Evolutionary conservation across 1,284 basidiomycete species (phyloP).

Genomic region (Chondrostereum purpureum): DNA sequence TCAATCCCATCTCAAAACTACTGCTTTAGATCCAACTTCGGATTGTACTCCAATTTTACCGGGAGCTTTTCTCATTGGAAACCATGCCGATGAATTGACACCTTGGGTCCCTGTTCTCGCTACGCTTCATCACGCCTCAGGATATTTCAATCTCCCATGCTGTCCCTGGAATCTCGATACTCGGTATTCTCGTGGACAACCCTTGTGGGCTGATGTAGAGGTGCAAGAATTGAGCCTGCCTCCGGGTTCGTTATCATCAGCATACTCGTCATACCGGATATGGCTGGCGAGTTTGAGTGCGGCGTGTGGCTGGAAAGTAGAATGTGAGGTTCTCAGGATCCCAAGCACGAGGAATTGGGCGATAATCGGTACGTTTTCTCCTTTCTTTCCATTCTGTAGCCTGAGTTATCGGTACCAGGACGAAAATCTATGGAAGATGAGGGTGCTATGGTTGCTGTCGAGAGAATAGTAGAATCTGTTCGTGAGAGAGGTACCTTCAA

Average conservation of each 20-base stretch:
- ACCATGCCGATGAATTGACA: slow-evolving; percentile 95
- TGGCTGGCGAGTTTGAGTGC: slow-evolving; percentile 72
- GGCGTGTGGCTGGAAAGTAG: slow-evolving; percentile 79
- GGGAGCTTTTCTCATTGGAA: slow-evolving; percentile 81
- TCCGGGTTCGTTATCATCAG: slow-evolving; percentile 48
- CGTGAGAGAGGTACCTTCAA: slow-evolving; percentile 57
- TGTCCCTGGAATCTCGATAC: slow-evolving; percentile 77
- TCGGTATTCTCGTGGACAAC: slow-evolving; percentile 42
- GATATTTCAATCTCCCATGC: slow-evolving; percentile 89
- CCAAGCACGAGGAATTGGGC: slow-evolving; percentile 94
- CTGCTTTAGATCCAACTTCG: slow-evolving; percentile 58
- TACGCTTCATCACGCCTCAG: slow-evolving; percentile 52
- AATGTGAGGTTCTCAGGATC: slow-evolving; percentile 82
- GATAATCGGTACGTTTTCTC: slow-evolving; percentile 59
- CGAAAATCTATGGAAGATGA: slow-evolving; percentile 21
- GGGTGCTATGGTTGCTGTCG: slow-evolving; percentile 31
- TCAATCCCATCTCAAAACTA: slow-evolving; percentile 50
- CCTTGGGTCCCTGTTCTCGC: slow-evolving; percentile 80
- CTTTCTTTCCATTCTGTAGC: slow-evolving; percentile 4
- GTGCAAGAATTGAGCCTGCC: slow-evolving; percentile 51
- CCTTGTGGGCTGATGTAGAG: slow-evolving; percentile 25
- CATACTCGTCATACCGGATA: slow-evolving; percentile 76
- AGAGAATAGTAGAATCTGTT: slow-evolving; percentile 43
- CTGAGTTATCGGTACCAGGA: slow-evolving; percentile 13
- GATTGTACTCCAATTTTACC: slow-evolving; percentile 24